Base-by-base conservation (phyloP, 164 flowering plant genomes). In the Vitis cinerea region DNA sequence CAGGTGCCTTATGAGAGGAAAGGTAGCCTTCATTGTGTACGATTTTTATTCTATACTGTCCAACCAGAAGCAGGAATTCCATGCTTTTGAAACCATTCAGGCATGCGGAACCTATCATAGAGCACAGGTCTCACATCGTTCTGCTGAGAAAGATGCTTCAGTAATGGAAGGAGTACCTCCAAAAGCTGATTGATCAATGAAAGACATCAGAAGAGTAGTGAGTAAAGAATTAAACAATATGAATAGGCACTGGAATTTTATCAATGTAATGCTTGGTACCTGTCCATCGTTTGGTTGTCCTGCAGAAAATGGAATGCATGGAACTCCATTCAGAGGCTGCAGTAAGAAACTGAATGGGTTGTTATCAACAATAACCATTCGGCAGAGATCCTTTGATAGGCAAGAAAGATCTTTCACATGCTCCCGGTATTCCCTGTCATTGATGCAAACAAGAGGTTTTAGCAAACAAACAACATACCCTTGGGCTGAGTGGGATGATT, bases 301-400 rank as follows among this genome's bases (percentile, higher is more conserved):
- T 27, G 94, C 93, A 67, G 98, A 87, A 74, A 95, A 95, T 62
- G 99, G 93, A 53, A 95, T 64, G 72, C 99, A 95, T 8, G 99
- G 99, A 71, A 95, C 87, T 66, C 99, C 99, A 81, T 95, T 93
- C 16, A 84, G 29, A 6, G 99, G 99, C 75, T 95, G 99, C 83
- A 93, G 80, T 63, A 95, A 76, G 83, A 95, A 95, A 81, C 99
- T 95, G 83, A 93, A 95, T 6, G 98, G 99, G 59, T 95, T 95
- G 80, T 95, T 95, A 66, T 95, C 99, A 15, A 93, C 92, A 66
- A 95, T 79, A 52, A 95, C 98, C 23, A 78, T 86, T 63, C 99
- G 84, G 58, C 85, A 67, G 47, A 91, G 82, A 80, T 91, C 90
- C 68, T 83, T 86, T 19, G 99, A 83, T 61, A 93, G 30, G 77